Base-by-base conservation (phyloP, 2,329 filamentous ascomycete genomes). In the Fusarium tjaetaba region DNA sequence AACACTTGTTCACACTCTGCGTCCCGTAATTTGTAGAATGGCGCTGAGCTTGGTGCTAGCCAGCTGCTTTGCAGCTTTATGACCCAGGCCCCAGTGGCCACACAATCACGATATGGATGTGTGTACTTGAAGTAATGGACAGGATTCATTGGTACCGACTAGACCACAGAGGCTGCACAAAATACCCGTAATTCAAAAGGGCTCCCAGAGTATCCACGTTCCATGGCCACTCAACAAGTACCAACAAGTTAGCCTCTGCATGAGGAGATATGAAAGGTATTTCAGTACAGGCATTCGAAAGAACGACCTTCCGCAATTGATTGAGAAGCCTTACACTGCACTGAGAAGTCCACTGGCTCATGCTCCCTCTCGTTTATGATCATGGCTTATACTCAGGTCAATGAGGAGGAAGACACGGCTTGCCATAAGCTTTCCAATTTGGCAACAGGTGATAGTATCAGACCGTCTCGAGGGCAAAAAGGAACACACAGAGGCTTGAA, bases 341-440 rank as follows among this genome's bases (percentile, higher is more conserved):
- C 30, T 46, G 41, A 43, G 45, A 67, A 57, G 52, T 65, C 60
- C 49, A 22, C 51, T 28, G 48, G 53, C 49, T 57, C 32, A 65
- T 61, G 46, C 51, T 42, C 43, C 41, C 51, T 58, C 53, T 51
- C 43, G 53, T 22, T 43, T 42, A 56, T 49, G n/a, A 34, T 45
- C 46, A 32, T 43, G 52, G 22, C 32, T 46, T 59, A 38, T 41
- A 18, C 36, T 30, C 20, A 39, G 38, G 30, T 32, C 26, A 34
- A 28, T 51, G 20, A 32, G 41, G 61, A 34, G 55, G 34, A 38
- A 20, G 16, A 62, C 36, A 11, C 46, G 38, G 34, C 46, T 36
- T 39, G 15, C 49, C 24, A 48, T 41, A 49, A 51, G 32, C 46
- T 63, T 52, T 53, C 46, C 48, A 59, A 49, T 8, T 15, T 42